Percentiles rank a stretch among this genome's conserved stretches.
phyloP scores from a whole-genome alignment of 2,329 filamentous ascomycete genomes.

The Zasmidium cellare region DNA sequence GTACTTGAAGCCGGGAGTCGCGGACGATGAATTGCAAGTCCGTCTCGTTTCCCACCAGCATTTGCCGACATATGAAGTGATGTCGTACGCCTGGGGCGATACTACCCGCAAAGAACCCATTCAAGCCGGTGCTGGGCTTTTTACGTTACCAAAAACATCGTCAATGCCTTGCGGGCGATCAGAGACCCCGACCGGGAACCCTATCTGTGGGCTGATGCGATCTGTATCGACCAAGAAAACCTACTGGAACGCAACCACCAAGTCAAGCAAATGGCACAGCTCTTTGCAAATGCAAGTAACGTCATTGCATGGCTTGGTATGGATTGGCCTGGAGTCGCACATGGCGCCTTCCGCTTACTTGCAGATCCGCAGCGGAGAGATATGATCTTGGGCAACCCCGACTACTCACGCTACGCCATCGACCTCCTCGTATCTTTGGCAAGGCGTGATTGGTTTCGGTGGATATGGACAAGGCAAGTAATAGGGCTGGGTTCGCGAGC shows the following conservation, averaged over 20 bases:
- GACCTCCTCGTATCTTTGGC: not conserved
- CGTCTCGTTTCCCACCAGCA: not conserved
- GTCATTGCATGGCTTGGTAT: conserved; percentile 6
- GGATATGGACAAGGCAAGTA: not conserved
- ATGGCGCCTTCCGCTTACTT: not conserved
- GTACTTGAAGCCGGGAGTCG: not conserved
- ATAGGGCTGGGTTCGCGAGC: not conserved
- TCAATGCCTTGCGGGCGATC: not conserved
- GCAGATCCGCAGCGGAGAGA: not conserved
- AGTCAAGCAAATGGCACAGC: conserved; percentile 5
- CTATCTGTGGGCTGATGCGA: conserved; percentile 8
- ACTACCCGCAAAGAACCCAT: not conserved
- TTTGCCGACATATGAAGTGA: not conserved
- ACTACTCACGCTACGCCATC: not conserved
- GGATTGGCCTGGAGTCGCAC: not conserved
- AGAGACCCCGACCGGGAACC: not conserved
- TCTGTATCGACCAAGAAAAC: conserved; percentile 7
- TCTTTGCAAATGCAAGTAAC: not conserved
- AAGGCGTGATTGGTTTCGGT: not conserved
- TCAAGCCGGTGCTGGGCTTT: not conserved
- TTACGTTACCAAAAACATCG: not conserved
- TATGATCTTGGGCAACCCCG: not conserved
- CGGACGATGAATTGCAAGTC: not conserved
- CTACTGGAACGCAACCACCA: conserved; percentile 3
- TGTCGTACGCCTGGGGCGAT: conserved; percentile 6